These are phyloP conservation scores for Aspergillus hancockii DNA, from an alignment of 495 filamentous ascomycete species.

Conservation along the genomic window DNA sequence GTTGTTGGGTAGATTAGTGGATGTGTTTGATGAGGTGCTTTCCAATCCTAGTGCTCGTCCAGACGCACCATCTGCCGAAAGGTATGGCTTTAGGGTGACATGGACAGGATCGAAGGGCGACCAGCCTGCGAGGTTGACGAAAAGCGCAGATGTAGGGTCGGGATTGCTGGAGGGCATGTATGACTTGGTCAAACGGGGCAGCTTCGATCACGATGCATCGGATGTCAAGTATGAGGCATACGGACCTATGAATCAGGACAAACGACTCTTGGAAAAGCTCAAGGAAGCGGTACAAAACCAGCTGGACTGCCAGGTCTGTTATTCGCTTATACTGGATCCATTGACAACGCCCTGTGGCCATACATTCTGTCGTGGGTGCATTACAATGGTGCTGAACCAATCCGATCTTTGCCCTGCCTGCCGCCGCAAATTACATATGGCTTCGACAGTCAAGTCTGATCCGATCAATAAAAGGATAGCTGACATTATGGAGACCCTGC, in stretches of 20 bases:
- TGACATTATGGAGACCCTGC: slow-evolving; percentile 61
- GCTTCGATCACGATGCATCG: slow-evolving; percentile 34
- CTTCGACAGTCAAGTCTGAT: slow-evolving; percentile 51
- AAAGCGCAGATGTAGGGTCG: slow-evolving; percentile 19
- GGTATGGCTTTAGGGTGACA: slow-evolving; percentile 37
- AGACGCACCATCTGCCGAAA: slow-evolving; percentile 21
- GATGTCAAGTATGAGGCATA: slow-evolving; percentile 57
- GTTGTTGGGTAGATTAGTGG: slow-evolving; percentile 64
- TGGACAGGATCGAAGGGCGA: slow-evolving; percentile 44
- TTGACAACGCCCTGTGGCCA: slow-evolving; percentile 85
- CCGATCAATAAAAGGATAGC: slow-evolving; percentile 64
- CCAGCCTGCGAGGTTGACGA: slow-evolving; percentile 28
- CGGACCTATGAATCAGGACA: slow-evolving; percentile 41
- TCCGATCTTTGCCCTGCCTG: slow-evolving; percentile 78
- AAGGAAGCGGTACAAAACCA: slow-evolving; percentile 63
- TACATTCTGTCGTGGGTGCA: slow-evolving; percentile 81
- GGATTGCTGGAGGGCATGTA: slow-evolving; percentile 35
- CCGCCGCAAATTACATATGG: slow-evolving; percentile 64
- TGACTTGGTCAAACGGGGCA: slow-evolving; percentile 30
- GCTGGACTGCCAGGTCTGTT: slow-evolving; percentile 87
- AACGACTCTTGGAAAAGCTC: slow-evolving; percentile 46
- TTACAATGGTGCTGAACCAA: slow-evolving; percentile 72
- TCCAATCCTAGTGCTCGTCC: not conserved
- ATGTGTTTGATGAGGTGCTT: slow-evolving; percentile 51
- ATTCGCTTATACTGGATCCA: slow-evolving; percentile 74